Conservation (phyloP, 495 filamentous ascomycete genomes). For the Aspergillus olivimuriae region DNA sequence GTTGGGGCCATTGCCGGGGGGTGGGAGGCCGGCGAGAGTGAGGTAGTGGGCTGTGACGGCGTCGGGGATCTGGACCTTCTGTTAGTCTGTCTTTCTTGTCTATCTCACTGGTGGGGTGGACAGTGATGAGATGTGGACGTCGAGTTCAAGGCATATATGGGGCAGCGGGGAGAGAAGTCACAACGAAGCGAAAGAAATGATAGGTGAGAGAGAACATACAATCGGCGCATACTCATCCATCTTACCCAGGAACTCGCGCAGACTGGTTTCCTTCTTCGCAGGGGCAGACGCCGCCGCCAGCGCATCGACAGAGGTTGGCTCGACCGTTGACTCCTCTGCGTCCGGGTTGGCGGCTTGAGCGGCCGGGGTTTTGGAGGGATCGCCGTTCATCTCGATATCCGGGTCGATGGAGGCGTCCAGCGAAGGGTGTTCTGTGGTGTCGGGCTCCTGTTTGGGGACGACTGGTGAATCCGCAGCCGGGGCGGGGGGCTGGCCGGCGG, state of each 20-base stretch:
- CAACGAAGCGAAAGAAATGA: constrained; percentile 1
- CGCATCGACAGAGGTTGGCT: constrained; percentile 21
- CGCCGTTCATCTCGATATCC: constrained; percentile 39
- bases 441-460: constrained; percentile 27
- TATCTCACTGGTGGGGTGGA: too few species aligned
- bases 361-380: constrained; percentile 10
- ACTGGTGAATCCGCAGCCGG: constrained; percentile 18
- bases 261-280: constrained; percentile 79
- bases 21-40: constrained; percentile 86
- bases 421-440: constrained; percentile 12
- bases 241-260: constrained; percentile 85
- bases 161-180: not conserved
- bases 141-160: not conserved
- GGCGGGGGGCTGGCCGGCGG: too few species aligned
- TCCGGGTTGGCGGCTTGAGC: constrained; percentile 13
- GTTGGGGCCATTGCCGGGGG: constrained; percentile 72
- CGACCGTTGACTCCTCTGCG: constrained; percentile 10
- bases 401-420: constrained; percentile 36
- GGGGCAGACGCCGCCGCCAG: constrained; percentile 42
- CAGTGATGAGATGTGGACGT: not conserved
- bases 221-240: constrained; percentile 99
- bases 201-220: constrained; percentile 44
- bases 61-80: constrained; percentile 99
- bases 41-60: constrained; percentile 98
- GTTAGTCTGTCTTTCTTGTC: too few species aligned